Evolutionary conservation across 495 filamentous ascomycete species (phyloP), one percentile per base, ranked within the genome.

Genomic region (Aspergillus asperescens): DNA sequence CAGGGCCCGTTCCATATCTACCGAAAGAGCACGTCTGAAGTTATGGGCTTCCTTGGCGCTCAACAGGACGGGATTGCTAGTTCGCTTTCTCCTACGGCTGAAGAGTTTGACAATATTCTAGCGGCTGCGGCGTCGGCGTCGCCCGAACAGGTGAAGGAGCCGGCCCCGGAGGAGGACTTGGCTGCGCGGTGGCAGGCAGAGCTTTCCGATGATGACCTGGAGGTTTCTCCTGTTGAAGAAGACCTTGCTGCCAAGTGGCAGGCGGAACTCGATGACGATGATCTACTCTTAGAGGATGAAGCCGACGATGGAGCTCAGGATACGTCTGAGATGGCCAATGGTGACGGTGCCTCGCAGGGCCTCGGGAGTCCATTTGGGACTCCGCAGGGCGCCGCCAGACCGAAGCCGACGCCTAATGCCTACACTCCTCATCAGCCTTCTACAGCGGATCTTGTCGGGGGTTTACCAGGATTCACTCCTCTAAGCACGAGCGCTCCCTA

Each of bases 161-260:
- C 40, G 9, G 27, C 57, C 10, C 47, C 56, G 1, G 52, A 64
- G 5, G 58, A 64, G 20, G 55, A 67, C 47, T 43, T 64, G 39
- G 61, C 60, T 25, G 60, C 59, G 9, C 34, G 50, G 5, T 64
- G 65, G 63, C 47, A 64, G 40, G 60, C 60, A 24, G 65, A 65
- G 55, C 57, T 66, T 7, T 29, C 47, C 1, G 54, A 61, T 18
- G 42, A 58, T 18, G 55, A 66, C 9, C 23, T 46, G 35, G 54
- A 57, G 22, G 40, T 55, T 29, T 60, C 66, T 37, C 61, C 66
- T 1, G 50, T 66, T 4, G 78, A 83, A 34, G 75, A 77, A 24
- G 85, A 93, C 57, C 67, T 93, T 6, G 85, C 86, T 40, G 87
- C 86, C 2, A 81, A 84, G 56, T 96, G 93, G 93, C 75, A 89